Evolutionary conservation across 2,329 filamentous ascomycete species (phyloP), one percentile per base, ranked within the genome.

Genomic region (Eurotiales sp.): DNA sequence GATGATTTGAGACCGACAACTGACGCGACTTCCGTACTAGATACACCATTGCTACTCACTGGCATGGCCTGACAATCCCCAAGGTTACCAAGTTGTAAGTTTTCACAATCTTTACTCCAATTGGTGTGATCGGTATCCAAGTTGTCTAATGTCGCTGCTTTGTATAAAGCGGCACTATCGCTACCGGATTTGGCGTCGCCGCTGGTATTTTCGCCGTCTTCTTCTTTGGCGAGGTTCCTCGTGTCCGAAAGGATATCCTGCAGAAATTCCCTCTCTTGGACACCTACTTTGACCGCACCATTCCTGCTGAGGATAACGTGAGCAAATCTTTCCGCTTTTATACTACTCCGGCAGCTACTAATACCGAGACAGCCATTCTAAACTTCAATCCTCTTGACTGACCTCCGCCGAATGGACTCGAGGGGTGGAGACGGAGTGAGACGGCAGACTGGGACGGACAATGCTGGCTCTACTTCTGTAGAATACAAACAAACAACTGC

Each of bases 161-260:
- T 22, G 17, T 37, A 32, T n/a, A 19, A 32, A 75, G 73, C 58
- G 76, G 68, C 51, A 58, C 63, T 49, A 74, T 82, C 45, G 77
- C 74, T 40, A 76, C 69, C 49, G 73, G 73, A 42, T 83, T 84
- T 68, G 82, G 80, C 58, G 78, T 75, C 56, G 73, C 76, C 42
- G 75, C 78, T 37, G 82, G 79, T 56, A 71, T 81, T 64, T 80
- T 81, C 68, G 80, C 78, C 32, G 65, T 85, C 59, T 84, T 81
- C 73, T 82, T 85, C 76, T 80, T 85, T 71, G 78, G 80, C 60
- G 82, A 83, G 60, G 75, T 85, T 22, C 82, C 82, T 54, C 77
- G 76, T 62, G 80, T 86, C 41, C 74, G 80, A 64, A 75, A 78
- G 60, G 82, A 85, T 64, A 81, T 85, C 58, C 73, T 83, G 65